Conservation (phyloP, 352 stramenopile genomes). For the Phytophthora palmivora region DNA sequence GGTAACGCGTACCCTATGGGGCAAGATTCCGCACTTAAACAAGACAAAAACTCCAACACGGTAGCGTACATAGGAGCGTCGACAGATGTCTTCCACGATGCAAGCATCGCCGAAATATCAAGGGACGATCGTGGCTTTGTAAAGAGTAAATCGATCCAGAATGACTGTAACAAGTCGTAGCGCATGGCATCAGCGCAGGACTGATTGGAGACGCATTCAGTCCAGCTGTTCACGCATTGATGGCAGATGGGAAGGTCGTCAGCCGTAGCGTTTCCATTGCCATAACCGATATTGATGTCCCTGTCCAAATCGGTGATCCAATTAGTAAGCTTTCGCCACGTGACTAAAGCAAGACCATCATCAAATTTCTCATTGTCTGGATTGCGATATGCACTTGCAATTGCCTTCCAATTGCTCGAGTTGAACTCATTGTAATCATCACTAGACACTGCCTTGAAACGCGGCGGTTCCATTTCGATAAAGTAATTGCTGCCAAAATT, state of each 20-base stretch:
- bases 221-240: conserved; percentile 15
- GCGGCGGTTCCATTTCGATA: conserved; percentile 22
- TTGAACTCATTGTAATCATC: conserved; percentile 17
- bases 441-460: conserved; percentile 15
- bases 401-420: conserved; percentile 21
- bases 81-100: not conserved
- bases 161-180: not conserved
- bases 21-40: conserved; percentile 16
- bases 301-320: conserved; percentile 17
- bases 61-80: not conserved
- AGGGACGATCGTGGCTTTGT: conserved; percentile 7
- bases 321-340: conserved; percentile 12
- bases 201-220: conserved; percentile 3
- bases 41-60: conserved; percentile 23
- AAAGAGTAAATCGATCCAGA: not conserved
- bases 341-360: conserved; percentile 9
- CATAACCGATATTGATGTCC: conserved; percentile 2
- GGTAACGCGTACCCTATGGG: conserved; percentile 26
- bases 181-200: conserved; percentile 17
- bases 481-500: conserved; percentile 21
- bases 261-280: not conserved
- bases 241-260: conserved; percentile 21
- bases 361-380: not conserved
- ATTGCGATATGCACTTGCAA: conserved; percentile 13
- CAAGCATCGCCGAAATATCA: conserved; percentile 12